Percentiles rank a stretch among this genome's conserved stretches.
Evolutionary conservation across 495 filamentous ascomycete species (phyloP).

Genomic region (Pyrenopolyporus hunteri): DNA sequence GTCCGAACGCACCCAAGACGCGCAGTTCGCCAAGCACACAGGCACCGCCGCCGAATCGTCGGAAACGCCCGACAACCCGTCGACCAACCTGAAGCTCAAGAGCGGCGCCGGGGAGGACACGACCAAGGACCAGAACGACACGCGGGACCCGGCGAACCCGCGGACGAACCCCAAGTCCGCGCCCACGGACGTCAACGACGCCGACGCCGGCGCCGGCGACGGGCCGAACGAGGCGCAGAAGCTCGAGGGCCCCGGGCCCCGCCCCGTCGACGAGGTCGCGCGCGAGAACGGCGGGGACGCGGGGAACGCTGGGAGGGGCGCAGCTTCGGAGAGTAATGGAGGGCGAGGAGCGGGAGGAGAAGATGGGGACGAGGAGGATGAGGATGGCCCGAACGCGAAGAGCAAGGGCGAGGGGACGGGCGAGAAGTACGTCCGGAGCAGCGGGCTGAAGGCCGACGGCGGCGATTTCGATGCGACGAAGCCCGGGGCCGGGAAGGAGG

Average conservation of each 20-base stretch:
- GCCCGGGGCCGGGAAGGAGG: conserved; percentile 68
- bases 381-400: conserved; percentile 43
- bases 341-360: not conserved
- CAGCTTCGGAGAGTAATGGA: not conserved
- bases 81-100: conserved; percentile 31
- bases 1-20: conserved; percentile 15
- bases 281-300: conserved; percentile 52
- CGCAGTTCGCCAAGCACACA: conserved; percentile 36
- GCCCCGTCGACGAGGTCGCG: conserved; percentile 49
- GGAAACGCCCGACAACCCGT: conserved; percentile 35
- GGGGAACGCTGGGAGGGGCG: conserved; percentile 19
- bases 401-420: conserved; percentile 56
- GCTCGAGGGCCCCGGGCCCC: conserved; percentile 51
- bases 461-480: conserved; percentile 64
- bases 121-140: conserved; percentile 48
- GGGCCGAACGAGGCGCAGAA: conserved; percentile 40
- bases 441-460: conserved; percentile 58
- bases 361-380: conserved; percentile 31
- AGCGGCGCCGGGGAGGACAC: conserved; percentile 39
- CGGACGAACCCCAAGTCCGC: conserved; percentile 39
- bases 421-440: conserved; percentile 60
- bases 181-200: conserved; percentile 40
- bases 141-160: conserved; percentile 43
- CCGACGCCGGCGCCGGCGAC: conserved; percentile 41
- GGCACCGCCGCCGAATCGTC: conserved; percentile 24